Percentiles rank a stretch among this genome's conserved stretches.
Conservation (phyloP, 2,329 filamentous ascomycete species). For the Neoarthrinium moseri region DNA sequence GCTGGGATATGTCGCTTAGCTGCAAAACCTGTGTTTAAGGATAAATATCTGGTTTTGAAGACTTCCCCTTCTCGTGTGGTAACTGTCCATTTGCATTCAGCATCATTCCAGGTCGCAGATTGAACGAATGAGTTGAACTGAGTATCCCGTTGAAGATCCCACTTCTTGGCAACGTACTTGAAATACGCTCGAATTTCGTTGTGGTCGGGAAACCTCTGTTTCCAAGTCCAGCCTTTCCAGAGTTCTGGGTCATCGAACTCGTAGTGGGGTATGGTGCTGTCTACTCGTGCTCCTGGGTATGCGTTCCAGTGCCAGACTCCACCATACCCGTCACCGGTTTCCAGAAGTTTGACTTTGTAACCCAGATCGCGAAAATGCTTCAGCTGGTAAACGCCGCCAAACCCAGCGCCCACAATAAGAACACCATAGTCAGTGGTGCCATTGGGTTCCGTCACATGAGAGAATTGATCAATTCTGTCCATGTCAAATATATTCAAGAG, state of each 20-base stretch:
- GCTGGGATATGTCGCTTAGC: slow-evolving; percentile 45
- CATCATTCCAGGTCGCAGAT: slow-evolving; percentile 37
- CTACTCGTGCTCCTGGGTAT: slow-evolving; percentile 42
- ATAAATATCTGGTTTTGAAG: slow-evolving; percentile 40
- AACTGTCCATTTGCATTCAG: slow-evolving; percentile 39
- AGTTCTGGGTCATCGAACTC: slow-evolving; percentile 35
- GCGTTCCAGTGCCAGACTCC: slow-evolving; percentile 44
- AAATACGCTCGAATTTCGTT: slow-evolving; percentile 45
- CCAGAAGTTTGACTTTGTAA: slow-evolving; percentile 34
- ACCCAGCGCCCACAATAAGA: slow-evolving; percentile 38
- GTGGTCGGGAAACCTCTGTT: slow-evolving; percentile 34
- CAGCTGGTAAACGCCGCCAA: slow-evolving; percentile 31
- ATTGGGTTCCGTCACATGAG: not conserved
- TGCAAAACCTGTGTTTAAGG: slow-evolving; percentile 45
- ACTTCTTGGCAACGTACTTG: slow-evolving; percentile 40
- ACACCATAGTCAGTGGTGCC: slow-evolving; percentile 27
- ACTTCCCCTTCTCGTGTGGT: slow-evolving; percentile 36
- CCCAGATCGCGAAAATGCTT: slow-evolving; percentile 34
- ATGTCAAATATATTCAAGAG: too few species aligned
- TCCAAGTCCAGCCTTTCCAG: slow-evolving; percentile 44
- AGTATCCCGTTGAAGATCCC: slow-evolving; percentile 41
- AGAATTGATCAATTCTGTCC: too few species aligned
- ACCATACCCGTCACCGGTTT: slow-evolving; percentile 34
- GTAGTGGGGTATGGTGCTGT: slow-evolving; percentile 30
- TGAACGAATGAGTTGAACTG: slow-evolving; percentile 42